A percentile compares a stretch with the other conserved stretches of the same genome.
phyloP scores from a whole-genome alignment of 2,329 filamentous ascomycete genomes.

The Fusarium cyanostomum region DNA sequence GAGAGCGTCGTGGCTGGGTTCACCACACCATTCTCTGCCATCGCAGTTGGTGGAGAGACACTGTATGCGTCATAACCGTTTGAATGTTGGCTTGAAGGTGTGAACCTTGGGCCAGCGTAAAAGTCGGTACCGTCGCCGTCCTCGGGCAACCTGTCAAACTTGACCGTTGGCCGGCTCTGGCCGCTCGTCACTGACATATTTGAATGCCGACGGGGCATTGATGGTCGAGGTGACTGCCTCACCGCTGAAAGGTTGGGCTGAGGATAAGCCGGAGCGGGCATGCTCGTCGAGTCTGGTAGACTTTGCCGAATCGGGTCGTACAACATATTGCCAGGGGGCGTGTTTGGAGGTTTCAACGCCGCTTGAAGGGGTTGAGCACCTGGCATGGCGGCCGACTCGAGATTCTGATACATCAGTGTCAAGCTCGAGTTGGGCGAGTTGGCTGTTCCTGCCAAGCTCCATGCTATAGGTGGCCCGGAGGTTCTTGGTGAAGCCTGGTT shows the following conservation, averaged over 20 bases:
- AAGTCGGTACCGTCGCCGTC: conserved; percentile 48
- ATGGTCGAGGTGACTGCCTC: conserved; percentile 53
- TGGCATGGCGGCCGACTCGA: conserved; percentile 15
- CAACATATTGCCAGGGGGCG: conserved; percentile 66
- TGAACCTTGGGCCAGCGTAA: conserved; percentile 49
- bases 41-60: conserved; percentile 54
- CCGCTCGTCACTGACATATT: conserved; percentile 31
- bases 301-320: conserved; percentile 69
- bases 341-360: conserved; percentile 51
- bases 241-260: conserved; percentile 60
- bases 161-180: conserved; percentile 38
- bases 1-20: conserved; percentile 23
- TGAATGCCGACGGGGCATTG: conserved; percentile 40
- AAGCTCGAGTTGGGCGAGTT: conserved; percentile 87
- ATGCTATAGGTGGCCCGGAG: conserved; percentile 69
- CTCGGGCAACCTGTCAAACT: conserved; percentile 45
- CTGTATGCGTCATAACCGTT: conserved; percentile 55
- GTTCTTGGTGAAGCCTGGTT: conserved; percentile 60
- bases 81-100: conserved; percentile 54
- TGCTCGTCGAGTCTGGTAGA: conserved; percentile 58
- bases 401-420: conserved; percentile 79
- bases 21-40: conserved; percentile 47
- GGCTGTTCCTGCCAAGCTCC: conserved; percentile 87
- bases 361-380: conserved; percentile 16
- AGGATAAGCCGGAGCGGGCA: conserved; percentile 61